Percentiles rank a stretch among this genome's conserved stretches.
Conservation (phyloP, 306 rosid genomes). For the Gillenia trifoliata region DNA sequence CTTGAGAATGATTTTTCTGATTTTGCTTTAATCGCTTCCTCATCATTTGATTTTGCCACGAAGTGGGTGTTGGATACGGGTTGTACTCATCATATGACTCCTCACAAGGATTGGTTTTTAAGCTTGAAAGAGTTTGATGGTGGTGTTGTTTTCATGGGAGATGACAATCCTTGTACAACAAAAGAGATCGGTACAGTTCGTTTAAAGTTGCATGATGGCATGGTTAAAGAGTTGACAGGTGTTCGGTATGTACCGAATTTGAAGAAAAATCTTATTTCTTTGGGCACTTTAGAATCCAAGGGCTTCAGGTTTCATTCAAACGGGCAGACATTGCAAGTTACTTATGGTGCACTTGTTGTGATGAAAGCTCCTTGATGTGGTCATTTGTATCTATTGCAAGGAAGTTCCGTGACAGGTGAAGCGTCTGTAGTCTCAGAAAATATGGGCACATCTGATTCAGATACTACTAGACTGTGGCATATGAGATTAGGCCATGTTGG, state of each 20-base stretch:
- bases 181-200: no score
- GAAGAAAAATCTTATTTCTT: neutral
- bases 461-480: neutral
- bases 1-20: neutral
- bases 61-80: neutral
- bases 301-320: no score
- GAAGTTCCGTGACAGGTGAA: neutral
- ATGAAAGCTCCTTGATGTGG: neutral
- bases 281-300: neutral
- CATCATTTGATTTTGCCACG: no score
- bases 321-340: neutral
- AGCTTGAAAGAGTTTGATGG: no score
- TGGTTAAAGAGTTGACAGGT: neutral
- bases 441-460: no score
- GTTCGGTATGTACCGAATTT: neutral
- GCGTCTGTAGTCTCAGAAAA: neutral
- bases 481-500: neutral
- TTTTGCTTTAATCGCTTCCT: no score
- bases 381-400: neutral
- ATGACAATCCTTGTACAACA: neutral
- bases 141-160: no score
- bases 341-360: neutral
- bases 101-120: neutral
- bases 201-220: neutral
- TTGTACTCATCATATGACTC: neutral